A percentile compares a stretch with the other conserved stretches of the same genome.
These are phyloP conservation scores for Botryosphaeria agaves DNA, from an alignment of 2,329 filamentous ascomycete genomes.

Conservation along the genomic window DNA sequence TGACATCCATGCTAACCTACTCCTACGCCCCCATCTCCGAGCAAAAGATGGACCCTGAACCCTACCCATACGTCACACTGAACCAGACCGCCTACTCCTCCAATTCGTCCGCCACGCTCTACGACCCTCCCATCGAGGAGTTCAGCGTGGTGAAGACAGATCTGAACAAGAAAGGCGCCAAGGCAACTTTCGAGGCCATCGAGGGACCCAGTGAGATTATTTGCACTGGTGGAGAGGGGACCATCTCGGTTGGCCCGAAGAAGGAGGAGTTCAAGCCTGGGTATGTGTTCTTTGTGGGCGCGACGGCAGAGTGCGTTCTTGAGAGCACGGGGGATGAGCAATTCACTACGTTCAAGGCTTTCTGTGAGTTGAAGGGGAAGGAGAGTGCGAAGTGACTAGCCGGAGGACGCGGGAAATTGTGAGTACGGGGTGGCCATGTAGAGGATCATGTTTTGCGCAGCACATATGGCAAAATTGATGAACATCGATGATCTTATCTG, in stretches of 20 bases:
- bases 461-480: neutral
- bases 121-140: constrained; percentile 93
- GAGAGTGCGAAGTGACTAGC: constrained; percentile 9
- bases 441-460: neutral
- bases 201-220: constrained; percentile 85
- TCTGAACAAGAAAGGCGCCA: constrained; percentile 51
- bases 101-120: constrained; percentile 53
- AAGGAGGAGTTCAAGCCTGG: constrained; percentile 44
- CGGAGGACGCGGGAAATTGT: too few species aligned
- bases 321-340: constrained; percentile 51
- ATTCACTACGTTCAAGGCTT: constrained; percentile 83
- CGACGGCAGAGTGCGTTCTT: constrained; percentile 67
- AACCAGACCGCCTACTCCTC: constrained; percentile 72
- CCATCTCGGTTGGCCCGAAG: constrained; percentile 71
- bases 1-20: constrained; percentile 88
- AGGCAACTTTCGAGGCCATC: constrained; percentile 75
- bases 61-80: constrained; percentile 73
- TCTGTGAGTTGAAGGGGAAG: constrained; percentile 59
- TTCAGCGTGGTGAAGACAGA: constrained; percentile 77
- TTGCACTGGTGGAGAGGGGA: constrained; percentile 69
- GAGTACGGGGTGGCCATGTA: neutral
- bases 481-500: neutral
- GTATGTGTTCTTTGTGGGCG: constrained; percentile 50
- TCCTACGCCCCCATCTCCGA: constrained; percentile 85
- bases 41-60: constrained; percentile 77